Conservation (phyloP, 345 rosid species). For the Heritiera littoralis region DNA sequence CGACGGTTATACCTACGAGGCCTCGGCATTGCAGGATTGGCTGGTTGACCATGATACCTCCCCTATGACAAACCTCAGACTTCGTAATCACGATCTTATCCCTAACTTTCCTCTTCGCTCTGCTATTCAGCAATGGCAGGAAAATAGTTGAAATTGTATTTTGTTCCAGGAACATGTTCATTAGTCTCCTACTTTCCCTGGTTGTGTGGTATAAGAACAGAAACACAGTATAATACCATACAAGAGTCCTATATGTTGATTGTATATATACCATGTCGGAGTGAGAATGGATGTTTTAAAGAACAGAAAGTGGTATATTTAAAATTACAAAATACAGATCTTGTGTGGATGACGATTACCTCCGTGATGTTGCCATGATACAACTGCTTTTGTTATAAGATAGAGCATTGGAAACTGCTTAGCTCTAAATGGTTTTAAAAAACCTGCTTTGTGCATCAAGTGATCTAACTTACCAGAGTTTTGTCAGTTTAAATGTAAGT, state of each 20-base stretch:
- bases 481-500: too few species aligned
- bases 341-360: not conserved
- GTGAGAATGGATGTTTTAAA: not conserved
- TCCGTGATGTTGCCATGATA: not conserved
- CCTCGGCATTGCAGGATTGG: constrained; percentile 62
- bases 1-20: constrained; percentile 79
- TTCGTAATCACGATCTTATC: constrained; percentile 45
- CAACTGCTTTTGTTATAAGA: not conserved
- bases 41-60: constrained; percentile 62
- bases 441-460: too few species aligned
- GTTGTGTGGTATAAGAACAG: not conserved
- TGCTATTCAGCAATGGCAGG: constrained; percentile 64
- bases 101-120: constrained; percentile 76
- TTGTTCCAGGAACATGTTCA: not conserved
- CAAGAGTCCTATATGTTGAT: not conserved
- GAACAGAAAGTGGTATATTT: not conserved
- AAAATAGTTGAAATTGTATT: constrained; percentile 11
- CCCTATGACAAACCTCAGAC: constrained; percentile 64
- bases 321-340: not conserved
- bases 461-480: not conserved
- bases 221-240: too few species aligned
- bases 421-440: not conserved
- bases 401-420: not conserved
- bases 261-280: not conserved
- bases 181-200: not conserved